A percentile compares a stretch with the other conserved stretches of the same genome.
These are phyloP conservation scores for Camellia sinensis DNA, from an alignment of 148 eudicot genomes.

Conservation along the genomic window DNA sequence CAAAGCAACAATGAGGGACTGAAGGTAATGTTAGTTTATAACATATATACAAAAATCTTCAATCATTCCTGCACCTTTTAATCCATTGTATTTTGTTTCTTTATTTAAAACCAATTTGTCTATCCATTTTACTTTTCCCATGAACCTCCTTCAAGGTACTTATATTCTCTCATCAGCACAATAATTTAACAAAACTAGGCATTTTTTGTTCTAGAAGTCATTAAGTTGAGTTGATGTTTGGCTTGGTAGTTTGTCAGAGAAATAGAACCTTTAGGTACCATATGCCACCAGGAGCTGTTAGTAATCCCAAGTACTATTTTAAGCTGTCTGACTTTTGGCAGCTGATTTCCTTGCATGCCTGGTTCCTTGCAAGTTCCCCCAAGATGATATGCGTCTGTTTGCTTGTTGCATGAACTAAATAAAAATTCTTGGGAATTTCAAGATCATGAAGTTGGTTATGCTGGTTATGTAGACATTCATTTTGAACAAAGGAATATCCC, in stretches of 20 bases:
- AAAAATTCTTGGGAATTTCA: not conserved
- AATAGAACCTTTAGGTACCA: slow-evolving; percentile 8
- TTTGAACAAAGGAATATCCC: not conserved
- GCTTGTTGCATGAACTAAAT: not conserved
- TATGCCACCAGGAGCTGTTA: not conserved
- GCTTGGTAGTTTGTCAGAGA: not conserved
- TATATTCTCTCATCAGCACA: not conserved
- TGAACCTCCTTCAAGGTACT: not conserved
- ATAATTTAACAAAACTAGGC: not conserved
- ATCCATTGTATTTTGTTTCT: not conserved
- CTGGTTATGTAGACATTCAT: not conserved
- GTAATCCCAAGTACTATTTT: not conserved
- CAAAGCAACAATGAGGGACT: slow-evolving; percentile 28
- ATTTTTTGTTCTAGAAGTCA: not conserved
- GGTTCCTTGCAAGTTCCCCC: not conserved
- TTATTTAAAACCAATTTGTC: not conserved
- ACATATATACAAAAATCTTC: not conserved
- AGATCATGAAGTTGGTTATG: not conserved
- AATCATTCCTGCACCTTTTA: not conserved
- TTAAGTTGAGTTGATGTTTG: not conserved
- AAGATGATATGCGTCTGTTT: not conserved
- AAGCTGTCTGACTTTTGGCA: not conserved
- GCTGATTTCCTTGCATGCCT: not conserved
- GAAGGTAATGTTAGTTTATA: slow-evolving; percentile 44
- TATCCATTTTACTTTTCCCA: not conserved